A percentile compares a stretch with the other conserved stretches of the same genome.
Evolutionary conservation across 140 eudicot genomes (phyloP).

Genomic region (Ambrosia hybrid): DNA sequence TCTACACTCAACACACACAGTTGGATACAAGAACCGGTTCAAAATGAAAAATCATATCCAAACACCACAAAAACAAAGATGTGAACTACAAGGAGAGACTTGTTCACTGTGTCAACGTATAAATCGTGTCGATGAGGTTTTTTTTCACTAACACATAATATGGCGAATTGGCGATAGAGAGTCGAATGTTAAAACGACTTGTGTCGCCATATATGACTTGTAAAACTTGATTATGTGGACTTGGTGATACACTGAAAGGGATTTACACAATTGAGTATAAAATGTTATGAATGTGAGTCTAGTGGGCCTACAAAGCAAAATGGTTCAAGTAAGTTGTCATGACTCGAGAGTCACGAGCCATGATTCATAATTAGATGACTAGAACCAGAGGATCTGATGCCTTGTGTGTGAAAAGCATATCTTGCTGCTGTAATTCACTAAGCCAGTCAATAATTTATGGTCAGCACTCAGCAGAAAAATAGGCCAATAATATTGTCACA

Average conservation of each 20-base stretch:
- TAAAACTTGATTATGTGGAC: conserved; percentile 23
- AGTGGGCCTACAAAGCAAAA: conserved; percentile 43
- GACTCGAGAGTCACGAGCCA: too few relatives aligned
- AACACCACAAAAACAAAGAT: conserved; percentile 30
- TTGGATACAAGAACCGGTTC: background rate
- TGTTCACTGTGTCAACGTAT: conserved; percentile 30
- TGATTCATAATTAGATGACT: conserved; percentile 4
- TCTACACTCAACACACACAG: too few relatives aligned
- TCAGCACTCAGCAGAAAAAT: background rate
- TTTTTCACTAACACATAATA: background rate
- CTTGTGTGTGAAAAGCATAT: background rate
- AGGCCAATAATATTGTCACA: conserved; percentile 13
- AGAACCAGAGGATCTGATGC: conserved; percentile 14
- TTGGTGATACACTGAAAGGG: conserved; percentile 20
- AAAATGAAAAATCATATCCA: conserved; percentile 20
- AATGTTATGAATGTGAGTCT: conserved; percentile 12
- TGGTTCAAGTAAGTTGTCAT: conserved; percentile 29
- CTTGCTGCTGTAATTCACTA: conserved; percentile 24
- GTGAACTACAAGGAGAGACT: conserved; percentile 39
- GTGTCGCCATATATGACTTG: conserved; percentile 23
- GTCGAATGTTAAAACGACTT: background rate
- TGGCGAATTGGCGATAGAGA: background rate
- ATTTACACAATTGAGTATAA: background rate
- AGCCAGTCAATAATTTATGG: conserved; percentile 36
- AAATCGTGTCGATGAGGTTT: conserved; percentile 33